Percentiles rank a stretch among this genome's conserved stretches.
These are phyloP conservation scores for Penicillium sp. DNA, from an alignment of 2,329 filamentous ascomycete genomes.

Conservation along the genomic window DNA sequence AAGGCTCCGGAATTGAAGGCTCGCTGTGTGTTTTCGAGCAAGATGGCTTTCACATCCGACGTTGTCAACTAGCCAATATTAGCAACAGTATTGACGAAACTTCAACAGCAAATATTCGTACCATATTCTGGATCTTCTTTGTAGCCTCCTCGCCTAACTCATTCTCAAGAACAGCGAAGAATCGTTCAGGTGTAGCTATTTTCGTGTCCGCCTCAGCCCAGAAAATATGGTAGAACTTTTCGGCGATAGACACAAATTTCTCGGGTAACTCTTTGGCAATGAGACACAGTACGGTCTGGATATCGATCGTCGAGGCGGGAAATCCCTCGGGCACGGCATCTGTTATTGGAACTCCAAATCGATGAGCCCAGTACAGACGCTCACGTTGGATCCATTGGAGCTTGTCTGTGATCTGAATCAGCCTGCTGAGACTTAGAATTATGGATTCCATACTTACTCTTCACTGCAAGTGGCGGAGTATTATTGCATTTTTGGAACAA, in stretches of 20 bases:
- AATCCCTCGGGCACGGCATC: slow-evolving; percentile 11
- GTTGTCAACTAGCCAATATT: not conserved
- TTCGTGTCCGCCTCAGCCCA: slow-evolving; percentile 9
- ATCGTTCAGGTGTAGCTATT: not conserved
- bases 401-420: slow-evolving; percentile 9
- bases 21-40: slow-evolving; percentile 52
- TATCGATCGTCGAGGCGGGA: slow-evolving; percentile 7
- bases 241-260: not conserved
- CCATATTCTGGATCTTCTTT: not conserved
- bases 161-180: slow-evolving; percentile 3
- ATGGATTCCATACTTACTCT: slow-evolving; percentile 4
- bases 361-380: slow-evolving; percentile 14
- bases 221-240: slow-evolving; percentile 7
- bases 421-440: not conserved
- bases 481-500: slow-evolving; percentile 18
- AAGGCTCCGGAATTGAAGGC: slow-evolving; percentile 58
- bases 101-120: not conserved
- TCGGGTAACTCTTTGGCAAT: slow-evolving; percentile 7
- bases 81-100: not conserved
- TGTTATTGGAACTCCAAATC: slow-evolving; percentile 13
- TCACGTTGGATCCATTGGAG: slow-evolving; percentile 17
- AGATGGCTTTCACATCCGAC: slow-evolving; percentile 38
- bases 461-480: slow-evolving; percentile 10
- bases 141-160: not conserved
- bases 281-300: slow-evolving; percentile 5